Conservation (phyloP, 2,329 filamentous ascomycete species). For the Aspergillus melleus region DNA sequence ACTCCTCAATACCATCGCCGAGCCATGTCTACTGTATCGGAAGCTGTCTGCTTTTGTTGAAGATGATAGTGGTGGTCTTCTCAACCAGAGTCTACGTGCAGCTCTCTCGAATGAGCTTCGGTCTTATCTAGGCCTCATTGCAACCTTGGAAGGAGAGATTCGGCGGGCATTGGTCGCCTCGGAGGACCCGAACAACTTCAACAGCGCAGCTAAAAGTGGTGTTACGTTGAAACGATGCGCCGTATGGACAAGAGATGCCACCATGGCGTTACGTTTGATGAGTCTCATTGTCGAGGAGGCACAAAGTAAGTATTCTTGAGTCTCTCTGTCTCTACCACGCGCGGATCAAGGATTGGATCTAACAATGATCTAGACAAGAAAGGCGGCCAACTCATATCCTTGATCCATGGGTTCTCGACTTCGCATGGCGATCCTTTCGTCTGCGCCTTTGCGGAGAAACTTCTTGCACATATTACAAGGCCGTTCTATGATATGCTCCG, state of each 20-base stretch:
- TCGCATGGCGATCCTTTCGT: slow-evolving; percentile 96
- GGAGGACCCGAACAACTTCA: slow-evolving; percentile 57
- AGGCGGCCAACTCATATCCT: slow-evolving; percentile 86
- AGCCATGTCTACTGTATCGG: slow-evolving; percentile 89
- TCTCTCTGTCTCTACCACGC: not conserved
- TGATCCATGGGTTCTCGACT: slow-evolving; percentile 90
- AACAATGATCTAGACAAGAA: slow-evolving; percentile 55
- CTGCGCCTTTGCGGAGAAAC: slow-evolving; percentile 83
- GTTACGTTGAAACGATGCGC: slow-evolving; percentile 95
- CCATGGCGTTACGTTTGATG: slow-evolving; percentile 91
- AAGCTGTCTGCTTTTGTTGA: slow-evolving; percentile 79
- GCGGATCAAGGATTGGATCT: not conserved
- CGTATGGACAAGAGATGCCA: slow-evolving; percentile 95
- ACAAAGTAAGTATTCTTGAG: slow-evolving; percentile 55
- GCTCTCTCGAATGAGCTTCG: slow-evolving; percentile 82
- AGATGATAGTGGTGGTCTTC: slow-evolving; percentile 75
- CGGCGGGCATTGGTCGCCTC: slow-evolving; percentile 74
- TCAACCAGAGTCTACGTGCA: slow-evolving; percentile 87
- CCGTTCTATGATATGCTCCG: slow-evolving; percentile 97
- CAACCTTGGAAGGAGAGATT: slow-evolving; percentile 90
- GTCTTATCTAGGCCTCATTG: slow-evolving; percentile 86
- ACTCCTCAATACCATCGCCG: slow-evolving; percentile 82
- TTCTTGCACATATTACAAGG: slow-evolving; percentile 81
- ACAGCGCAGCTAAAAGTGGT: slow-evolving; percentile 77
- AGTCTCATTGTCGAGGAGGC: slow-evolving; percentile 92